Evolutionary conservation across 2,329 filamentous ascomycete species (phyloP).

Genomic region (Cladosporium sp.): DNA sequence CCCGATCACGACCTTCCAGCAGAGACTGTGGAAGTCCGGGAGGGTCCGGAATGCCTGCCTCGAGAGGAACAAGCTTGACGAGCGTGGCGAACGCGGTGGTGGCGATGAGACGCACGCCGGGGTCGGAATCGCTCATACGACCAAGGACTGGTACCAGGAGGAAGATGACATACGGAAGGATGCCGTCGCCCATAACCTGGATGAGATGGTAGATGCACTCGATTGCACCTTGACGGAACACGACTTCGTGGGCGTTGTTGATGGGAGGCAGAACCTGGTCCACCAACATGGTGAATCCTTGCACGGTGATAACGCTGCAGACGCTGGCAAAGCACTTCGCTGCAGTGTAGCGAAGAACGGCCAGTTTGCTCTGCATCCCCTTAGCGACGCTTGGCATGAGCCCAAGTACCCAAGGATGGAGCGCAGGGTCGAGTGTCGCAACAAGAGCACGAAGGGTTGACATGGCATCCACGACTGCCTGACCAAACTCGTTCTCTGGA

Average conservation of each 20-base stretch:
- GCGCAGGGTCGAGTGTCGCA: conserved; percentile 74
- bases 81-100: conserved; percentile 96
- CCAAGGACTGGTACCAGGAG: conserved; percentile 94
- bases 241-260: conserved; percentile 82
- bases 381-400: conserved; percentile 83
- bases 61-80: conserved; percentile 92
- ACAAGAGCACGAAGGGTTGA: conserved; percentile 87
- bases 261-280: conserved; percentile 90
- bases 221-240: conserved; percentile 86
- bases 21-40: conserved; percentile 86
- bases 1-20: conserved; percentile 83
- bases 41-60: conserved; percentile 95
- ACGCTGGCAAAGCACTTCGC: conserved; percentile 97
- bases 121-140: conserved; percentile 97
- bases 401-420: conserved; percentile 76
- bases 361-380: conserved; percentile 80
- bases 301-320: conserved; percentile 91
- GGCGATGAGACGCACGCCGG: conserved; percentile 87
- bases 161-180: conserved; percentile 97
- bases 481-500: conserved; percentile 71
- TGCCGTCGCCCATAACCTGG: conserved; percentile 94
- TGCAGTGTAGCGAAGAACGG: conserved; percentile 92
- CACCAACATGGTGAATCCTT: conserved; percentile 93
- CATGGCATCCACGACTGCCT: conserved; percentile 89
- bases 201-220: conserved; percentile 97